Evolutionary conservation across 805 yeast genomes (phyloP).

Genomic region (Saccharomyces cerevisiae): DNA sequence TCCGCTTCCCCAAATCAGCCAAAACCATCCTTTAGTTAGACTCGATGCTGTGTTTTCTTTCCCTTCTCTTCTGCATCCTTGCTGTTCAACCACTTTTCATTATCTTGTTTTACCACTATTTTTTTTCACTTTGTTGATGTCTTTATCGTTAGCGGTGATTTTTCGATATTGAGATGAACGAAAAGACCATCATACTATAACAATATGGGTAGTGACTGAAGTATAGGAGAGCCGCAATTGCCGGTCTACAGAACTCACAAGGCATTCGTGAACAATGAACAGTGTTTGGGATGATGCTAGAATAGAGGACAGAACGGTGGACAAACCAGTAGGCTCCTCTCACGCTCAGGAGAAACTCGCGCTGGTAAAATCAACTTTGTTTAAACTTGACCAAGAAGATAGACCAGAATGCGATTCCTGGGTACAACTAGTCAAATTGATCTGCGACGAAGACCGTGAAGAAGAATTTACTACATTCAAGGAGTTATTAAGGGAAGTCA

Average conservation of each 20-base stretch:
- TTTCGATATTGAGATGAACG: background rate
- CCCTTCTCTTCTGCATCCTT: background rate
- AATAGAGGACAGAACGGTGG: background rate
- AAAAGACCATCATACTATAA: background rate
- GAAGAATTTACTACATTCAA: constrained; percentile 18
- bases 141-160: background rate
- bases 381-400: constrained; percentile 1
- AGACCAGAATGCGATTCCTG: constrained; percentile 11
- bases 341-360: constrained; percentile 4
- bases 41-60: background rate
- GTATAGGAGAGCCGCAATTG: background rate
- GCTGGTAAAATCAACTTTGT: constrained; percentile 8
- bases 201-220: background rate
- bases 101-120: background rate
- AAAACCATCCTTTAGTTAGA: constrained; percentile 49
- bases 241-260: background rate
- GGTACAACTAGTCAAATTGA: constrained; percentile 17
- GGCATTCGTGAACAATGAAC: constrained; percentile 4
- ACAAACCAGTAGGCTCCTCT: constrained; percentile 1
- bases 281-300: constrained; percentile 12
- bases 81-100: background rate
- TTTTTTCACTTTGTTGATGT: background rate
- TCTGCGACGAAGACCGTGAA: constrained; percentile 16
- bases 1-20: constrained; percentile 71
- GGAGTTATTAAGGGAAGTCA: constrained; percentile 8